Conservation (phyloP, 805 yeast species). For the Cyberlindnera suaveolens region DNA sequence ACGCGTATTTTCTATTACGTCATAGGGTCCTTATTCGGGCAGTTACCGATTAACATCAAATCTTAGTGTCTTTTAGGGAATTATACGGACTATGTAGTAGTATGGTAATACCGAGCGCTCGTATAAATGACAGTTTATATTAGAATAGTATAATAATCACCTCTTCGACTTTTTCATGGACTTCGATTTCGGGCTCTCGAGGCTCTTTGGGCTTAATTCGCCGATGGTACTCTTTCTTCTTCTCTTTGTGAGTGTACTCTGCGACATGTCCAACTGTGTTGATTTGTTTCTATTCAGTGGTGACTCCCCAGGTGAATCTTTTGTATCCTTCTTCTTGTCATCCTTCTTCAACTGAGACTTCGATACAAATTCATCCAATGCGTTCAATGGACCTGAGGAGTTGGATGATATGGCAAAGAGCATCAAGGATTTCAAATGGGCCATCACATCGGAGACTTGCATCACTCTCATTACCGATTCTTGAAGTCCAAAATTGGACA, state of each 20-base stretch:
- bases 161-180: constrained; percentile 1
- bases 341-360: constrained; percentile 2
- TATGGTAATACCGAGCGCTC: background rate
- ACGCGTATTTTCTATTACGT: no score
- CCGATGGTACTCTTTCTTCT: constrained; percentile 24
- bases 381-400: constrained; percentile 47
- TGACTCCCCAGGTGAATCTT: background rate
- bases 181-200: constrained; percentile 13
- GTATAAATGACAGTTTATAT: no score
- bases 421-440: constrained; percentile 62
- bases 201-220: constrained; percentile 20
- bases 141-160: background rate
- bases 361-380: constrained; percentile 38
- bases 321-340: background rate
- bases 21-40: no score
- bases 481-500: constrained; percentile 57
- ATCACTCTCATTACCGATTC: constrained; percentile 61
- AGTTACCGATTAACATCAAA: no score
- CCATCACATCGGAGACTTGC: constrained; percentile 76
- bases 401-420: constrained; percentile 43
- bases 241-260: constrained; percentile 29
- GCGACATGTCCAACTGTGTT: constrained; percentile 25
- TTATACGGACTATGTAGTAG: background rate
- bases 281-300: constrained; percentile 1
- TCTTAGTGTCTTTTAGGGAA: background rate